Evolutionary conservation across 805 yeast genomes (phyloP), one percentile per base, ranked within the genome.

Genomic region (Lachancea mirantina): DNA sequence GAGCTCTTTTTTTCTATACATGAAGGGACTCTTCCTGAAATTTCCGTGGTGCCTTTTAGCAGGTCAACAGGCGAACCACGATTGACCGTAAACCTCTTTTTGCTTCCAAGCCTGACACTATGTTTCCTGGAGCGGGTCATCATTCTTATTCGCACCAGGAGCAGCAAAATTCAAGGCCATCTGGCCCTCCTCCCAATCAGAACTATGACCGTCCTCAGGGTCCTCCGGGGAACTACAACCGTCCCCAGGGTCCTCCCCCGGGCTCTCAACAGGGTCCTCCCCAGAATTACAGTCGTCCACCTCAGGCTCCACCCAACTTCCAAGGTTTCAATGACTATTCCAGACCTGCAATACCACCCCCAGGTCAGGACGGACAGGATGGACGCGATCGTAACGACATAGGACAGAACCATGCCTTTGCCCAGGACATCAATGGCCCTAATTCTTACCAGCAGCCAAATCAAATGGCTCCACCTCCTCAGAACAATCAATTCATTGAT

Each of bases 81-180:
- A n/a, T 21, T 21, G 11, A 13, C 13, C 23, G 11, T n/a, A 21
- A n/a, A 21, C 23, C 23, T 13, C 11, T 21, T 8, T 8, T 23
- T 11, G 8, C 22, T 6, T 18, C 22, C n/a, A 18, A 17, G 5
- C 6, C 7, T 15, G 6, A 6, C 15, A 21, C 19, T 20, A 42
- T 42, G 49, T 55, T 47, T 41, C 66, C 66, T 8, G 66, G 65
- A 16, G 51, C 43, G 21, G 56, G 60, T 28, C 50, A 47, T 10
- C 45, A 61, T 39, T 39, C 57, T 10, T 61, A 61, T 38, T 42
- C 45, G 28, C 48, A 47, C 19, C 45, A 33, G 31, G 34, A 37
- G 30, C 25, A 32, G 17, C 35, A 36, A 17, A 34, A 32, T 19
- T 33, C 39, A 14, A 42, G 50, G 23, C 45, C 46, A 19, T 30